These are phyloP conservation scores for Macrophomina tecta DNA, from an alignment of 2,329 filamentous ascomycete genomes.

Conservation along the genomic window DNA sequence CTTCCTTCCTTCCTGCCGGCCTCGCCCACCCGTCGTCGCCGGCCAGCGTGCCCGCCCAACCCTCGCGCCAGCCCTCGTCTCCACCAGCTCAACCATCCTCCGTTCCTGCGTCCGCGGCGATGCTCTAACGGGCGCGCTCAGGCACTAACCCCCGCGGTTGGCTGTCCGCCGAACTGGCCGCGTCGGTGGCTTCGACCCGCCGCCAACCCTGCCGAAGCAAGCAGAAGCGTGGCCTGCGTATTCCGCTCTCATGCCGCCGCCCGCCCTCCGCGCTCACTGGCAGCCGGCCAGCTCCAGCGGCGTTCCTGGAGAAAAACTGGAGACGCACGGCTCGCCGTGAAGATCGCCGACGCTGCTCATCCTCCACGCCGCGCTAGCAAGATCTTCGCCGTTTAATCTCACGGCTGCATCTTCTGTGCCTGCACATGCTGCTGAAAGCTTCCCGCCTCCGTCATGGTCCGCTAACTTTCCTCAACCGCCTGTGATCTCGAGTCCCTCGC, in stretches of 20 bases:
- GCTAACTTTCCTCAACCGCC: neutral
- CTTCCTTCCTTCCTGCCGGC: neutral
- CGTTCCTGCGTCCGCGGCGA: slow-evolving; percentile 3
- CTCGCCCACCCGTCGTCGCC: too few relatives aligned
- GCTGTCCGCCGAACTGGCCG: neutral
- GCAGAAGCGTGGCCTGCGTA: neutral
- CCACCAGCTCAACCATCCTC: neutral
- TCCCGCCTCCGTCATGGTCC: neutral
- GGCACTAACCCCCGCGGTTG: slow-evolving; percentile 7
- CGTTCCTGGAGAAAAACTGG: slow-evolving; percentile 14
- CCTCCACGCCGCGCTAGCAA: slow-evolving; percentile 10
- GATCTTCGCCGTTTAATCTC: slow-evolving; percentile 18
- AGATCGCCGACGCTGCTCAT: slow-evolving; percentile 4
- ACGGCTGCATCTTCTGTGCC: slow-evolving; percentile 4
- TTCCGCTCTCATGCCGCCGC: neutral
- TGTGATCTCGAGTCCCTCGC: neutral
- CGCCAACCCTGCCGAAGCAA: neutral
- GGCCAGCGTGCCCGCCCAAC: too few relatives aligned
- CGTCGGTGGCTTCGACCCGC: slow-evolving; percentile 5
- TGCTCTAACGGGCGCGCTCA: slow-evolving; percentile 9
- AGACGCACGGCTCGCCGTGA: slow-evolving; percentile 5
- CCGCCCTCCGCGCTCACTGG: neutral
- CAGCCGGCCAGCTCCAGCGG: neutral
- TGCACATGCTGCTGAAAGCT: neutral
- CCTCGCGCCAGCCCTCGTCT: neutral